A percentile compares a stretch with the other conserved stretches of the same genome.
Conservation (phyloP, 169 alveolate species). For the Fabrea salina region DNA sequence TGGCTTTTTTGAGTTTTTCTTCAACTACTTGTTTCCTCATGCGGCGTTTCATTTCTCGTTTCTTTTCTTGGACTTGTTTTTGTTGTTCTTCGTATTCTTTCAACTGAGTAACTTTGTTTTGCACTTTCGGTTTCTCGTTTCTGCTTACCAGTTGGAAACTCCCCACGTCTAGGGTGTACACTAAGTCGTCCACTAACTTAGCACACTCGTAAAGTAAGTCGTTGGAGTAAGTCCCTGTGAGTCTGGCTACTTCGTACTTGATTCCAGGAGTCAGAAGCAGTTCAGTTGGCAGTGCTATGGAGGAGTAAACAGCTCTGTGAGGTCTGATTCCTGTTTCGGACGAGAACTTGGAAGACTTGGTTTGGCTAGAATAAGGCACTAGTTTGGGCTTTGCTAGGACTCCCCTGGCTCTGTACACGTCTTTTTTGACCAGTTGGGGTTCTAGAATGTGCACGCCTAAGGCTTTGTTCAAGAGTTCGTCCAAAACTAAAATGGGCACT, state of each 20-base stretch:
- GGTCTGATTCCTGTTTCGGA: background rate
- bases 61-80: conserved; percentile 28
- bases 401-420: conserved; percentile 13
- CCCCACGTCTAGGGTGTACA: conserved; percentile 15
- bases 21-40: conserved; percentile 25
- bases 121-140: background rate
- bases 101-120: background rate
- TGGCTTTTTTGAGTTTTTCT: background rate
- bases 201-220: background rate
- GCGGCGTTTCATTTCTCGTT: conserved; percentile 17
- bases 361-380: background rate
- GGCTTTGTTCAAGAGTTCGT: background rate
- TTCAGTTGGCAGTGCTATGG: conserved; percentile 3
- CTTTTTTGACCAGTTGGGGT: background rate
- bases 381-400: conserved; percentile 9
- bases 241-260: conserved; percentile 13
- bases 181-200: background rate
- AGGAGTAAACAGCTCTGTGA: background rate
- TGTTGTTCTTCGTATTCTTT: conserved; percentile 30
- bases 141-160: background rate
- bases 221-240: background rate
- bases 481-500: background rate
- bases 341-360: background rate
- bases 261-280: conserved; percentile 13
- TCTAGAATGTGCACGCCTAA: conserved; percentile 6